A percentile compares a stretch with the other conserved stretches of the same genome.
Conservation (phyloP, 805 yeast genomes). For the Teunomyces kruisii region DNA sequence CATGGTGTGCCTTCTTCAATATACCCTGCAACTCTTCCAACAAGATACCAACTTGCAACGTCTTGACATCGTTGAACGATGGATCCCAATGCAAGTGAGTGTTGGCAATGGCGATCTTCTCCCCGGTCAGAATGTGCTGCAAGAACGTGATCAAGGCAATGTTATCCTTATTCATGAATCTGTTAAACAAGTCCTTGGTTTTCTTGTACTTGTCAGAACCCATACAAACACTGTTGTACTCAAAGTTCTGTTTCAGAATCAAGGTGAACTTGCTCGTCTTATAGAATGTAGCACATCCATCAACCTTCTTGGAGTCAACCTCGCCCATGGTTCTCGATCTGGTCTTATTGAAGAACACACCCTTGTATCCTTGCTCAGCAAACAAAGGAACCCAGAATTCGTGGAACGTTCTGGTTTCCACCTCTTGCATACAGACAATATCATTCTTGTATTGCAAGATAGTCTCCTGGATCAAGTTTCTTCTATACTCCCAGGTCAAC, state of each 20-base stretch:
- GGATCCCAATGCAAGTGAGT: conserved; percentile 99
- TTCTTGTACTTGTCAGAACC: conserved; percentile 83
- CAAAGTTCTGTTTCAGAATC: conserved; percentile 70
- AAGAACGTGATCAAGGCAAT: conserved; percentile 77
- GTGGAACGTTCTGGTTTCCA: conserved; percentile 81
- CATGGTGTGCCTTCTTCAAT: conserved; percentile 48
- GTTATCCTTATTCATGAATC: conserved; percentile 95
- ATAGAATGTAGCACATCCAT: conserved; percentile 97
- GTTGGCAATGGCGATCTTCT: conserved; percentile 71
- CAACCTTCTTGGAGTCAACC: conserved; percentile 83
- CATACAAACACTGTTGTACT: conserved; percentile 80
- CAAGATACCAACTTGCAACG: conserved; percentile 90
- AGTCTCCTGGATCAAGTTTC: conserved; percentile 72
- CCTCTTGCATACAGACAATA: conserved; percentile 91
- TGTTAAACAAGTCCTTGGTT: conserved; percentile 90
- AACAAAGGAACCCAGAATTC: conserved; percentile 83
- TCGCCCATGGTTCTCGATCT: conserved; percentile 89
- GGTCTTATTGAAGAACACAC: conserved; percentile 81
- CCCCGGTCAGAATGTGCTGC: conserved; percentile 71
- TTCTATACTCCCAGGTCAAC: conserved; percentile 86
- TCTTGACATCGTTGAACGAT: conserved; percentile 89
- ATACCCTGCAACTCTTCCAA: conserved; percentile 80
- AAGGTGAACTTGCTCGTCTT: conserved; percentile 67
- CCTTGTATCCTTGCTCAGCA: conserved; percentile 73
- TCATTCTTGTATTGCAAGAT: conserved; percentile 66